Percentiles rank a stretch among this genome's conserved stretches.
Evolutionary conservation across 2,329 filamentous ascomycete species (phyloP).

Genomic region (Cercospora nicotianae): DNA sequence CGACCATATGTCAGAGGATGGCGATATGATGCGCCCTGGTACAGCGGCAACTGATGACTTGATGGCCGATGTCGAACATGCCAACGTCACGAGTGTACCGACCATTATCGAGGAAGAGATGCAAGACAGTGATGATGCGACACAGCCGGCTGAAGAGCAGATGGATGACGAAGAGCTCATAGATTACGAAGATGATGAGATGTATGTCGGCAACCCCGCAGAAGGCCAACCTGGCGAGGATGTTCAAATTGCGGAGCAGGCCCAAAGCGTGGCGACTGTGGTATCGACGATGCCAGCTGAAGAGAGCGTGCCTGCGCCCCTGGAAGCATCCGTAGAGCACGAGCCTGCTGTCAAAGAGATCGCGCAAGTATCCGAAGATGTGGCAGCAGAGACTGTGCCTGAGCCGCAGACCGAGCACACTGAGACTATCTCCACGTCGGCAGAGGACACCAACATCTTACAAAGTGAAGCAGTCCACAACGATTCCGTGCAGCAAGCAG

Average conservation of each 20-base stretch:
- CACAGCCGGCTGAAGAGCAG: conserved; percentile 12
- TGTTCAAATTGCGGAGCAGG: conserved; percentile 7
- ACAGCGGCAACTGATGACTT: conserved; percentile 36
- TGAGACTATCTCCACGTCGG: not conserved
- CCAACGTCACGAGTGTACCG: conserved; percentile 35
- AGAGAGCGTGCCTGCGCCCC: conserved; percentile 7
- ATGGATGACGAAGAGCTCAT: conserved; percentile 41
- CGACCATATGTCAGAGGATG: conserved; percentile 59
- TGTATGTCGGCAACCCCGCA: conserved; percentile 13
- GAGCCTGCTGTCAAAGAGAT: conserved; percentile 27
- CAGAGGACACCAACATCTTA: not conserved
- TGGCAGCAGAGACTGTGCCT: not conserved
- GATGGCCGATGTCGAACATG: conserved; percentile 36
- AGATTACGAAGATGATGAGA: conserved; percentile 41
- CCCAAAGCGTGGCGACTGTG: not conserved
- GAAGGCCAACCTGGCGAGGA: conserved; percentile 9
- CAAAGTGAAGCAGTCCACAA: not conserved
- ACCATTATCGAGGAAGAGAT: conserved; percentile 33
- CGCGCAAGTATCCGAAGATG: conserved; percentile 20
- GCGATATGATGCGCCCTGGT: conserved; percentile 43
- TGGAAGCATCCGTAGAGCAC: conserved; percentile 10
- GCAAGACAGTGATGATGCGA: conserved; percentile 31
- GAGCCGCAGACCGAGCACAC: not conserved
- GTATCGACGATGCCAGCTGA: not conserved
- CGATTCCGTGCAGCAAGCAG: not conserved